These are phyloP conservation scores for Takakia lepidozioides DNA, from an alignment of 225 moss, liverwort and hornwort species.

Conservation along the genomic window DNA sequence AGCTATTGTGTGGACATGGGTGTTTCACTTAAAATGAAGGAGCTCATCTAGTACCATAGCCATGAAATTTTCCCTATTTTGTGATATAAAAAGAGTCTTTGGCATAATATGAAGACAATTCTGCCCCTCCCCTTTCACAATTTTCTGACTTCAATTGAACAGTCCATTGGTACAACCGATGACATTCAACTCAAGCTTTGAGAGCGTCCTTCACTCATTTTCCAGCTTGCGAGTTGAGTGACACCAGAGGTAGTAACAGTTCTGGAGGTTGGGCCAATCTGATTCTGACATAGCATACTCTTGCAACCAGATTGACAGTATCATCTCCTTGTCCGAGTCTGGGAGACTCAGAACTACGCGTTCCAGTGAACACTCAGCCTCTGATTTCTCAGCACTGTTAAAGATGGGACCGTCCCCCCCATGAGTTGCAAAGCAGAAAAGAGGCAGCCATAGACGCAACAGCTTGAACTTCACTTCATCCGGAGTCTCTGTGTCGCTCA, in stretches of 20 bases:
- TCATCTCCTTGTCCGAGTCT: constrained; percentile 56
- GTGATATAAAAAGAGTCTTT: too few species aligned
- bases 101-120: too few species aligned
- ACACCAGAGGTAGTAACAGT: constrained; percentile 64
- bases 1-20: too few species aligned
- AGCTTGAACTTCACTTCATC: constrained; percentile 51
- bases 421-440: constrained; percentile 73
- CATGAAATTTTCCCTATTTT: too few species aligned
- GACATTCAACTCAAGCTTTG: too few species aligned
- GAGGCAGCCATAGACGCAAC: constrained; percentile 68
- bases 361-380: constrained; percentile 49
- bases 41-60: too few species aligned
- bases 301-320: constrained; percentile 76
- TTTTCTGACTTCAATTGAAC: too few species aligned
- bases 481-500: constrained; percentile 20
- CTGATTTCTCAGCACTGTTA: constrained; percentile 38
- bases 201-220: too few species aligned
- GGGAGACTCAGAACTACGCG: constrained; percentile 38
- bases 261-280: constrained; percentile 82
- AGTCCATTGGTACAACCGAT: too few species aligned
- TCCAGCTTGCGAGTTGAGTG: constrained; percentile 48
- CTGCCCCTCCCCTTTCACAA: too few species aligned
- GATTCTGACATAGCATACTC: constrained; percentile 64
- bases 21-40: too few species aligned
- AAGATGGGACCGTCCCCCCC: constrained; percentile 88